phyloP scores from a whole-genome alignment of 345 rosid genomes.

The Eucalyptus regnans region DNA sequence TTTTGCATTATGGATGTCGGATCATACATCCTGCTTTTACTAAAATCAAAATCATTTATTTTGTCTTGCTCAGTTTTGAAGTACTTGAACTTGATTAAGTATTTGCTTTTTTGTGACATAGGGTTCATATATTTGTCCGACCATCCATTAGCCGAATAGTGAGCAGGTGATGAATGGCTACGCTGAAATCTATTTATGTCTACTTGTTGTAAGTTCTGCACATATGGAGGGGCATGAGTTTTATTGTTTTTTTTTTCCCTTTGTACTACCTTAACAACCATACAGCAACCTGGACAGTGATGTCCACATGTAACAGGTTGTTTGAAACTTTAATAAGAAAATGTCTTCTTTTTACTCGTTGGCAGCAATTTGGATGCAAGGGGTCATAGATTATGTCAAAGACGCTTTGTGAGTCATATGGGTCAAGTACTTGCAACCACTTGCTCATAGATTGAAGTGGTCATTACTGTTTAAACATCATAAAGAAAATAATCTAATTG shows the following conservation, averaged over 20 bases:
- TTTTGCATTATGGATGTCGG: neutral
- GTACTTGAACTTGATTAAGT: neutral
- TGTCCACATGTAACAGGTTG: neutral
- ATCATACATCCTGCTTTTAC: neutral
- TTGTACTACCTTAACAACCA: neutral
- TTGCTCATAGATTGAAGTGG: neutral
- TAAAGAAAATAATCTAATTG: neutral
- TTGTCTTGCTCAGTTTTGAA: neutral
- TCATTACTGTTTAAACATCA: neutral
- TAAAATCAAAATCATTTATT: neutral
- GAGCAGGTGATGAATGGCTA: constrained; percentile 51
- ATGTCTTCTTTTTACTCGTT: neutral
- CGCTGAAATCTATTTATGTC: neutral
- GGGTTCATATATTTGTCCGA: constrained; percentile 90
- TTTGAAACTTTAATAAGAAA: neutral
- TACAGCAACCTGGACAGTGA: neutral
- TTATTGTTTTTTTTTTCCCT: neutral
- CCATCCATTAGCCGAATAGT: constrained; percentile 85
- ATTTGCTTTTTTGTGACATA: constrained; percentile 18
- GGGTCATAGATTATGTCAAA: neutral
- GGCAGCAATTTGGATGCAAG: neutral
- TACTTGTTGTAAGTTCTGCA: neutral
- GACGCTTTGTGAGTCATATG: neutral
- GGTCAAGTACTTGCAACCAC: neutral
- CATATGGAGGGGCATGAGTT: neutral